Base-by-base conservation (phyloP, 495 filamentous ascomycete genomes). In the Xylaria cubensis region DNA sequence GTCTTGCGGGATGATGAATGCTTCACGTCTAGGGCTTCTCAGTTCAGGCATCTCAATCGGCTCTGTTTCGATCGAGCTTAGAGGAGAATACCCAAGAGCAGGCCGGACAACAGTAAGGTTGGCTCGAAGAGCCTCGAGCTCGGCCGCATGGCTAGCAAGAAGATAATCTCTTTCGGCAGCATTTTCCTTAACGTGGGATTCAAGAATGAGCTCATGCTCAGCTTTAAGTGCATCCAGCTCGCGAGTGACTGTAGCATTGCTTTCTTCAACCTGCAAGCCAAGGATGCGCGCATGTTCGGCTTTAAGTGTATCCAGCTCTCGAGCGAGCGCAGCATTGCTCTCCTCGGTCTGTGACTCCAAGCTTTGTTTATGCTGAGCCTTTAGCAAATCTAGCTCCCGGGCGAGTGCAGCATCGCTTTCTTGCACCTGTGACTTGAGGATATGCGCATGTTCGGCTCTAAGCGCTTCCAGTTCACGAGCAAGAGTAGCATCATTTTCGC, bases 21-120 rank as follows among this genome's bases (percentile, higher is more conserved):
- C 84, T 59, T 86, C 80, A 58, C 84, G 77, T 78, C 80, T 83
- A n/a, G 85, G 83, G 65, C 80, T 86, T 71, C 80, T 80, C 32
- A 80, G 75, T 41, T 74, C 76, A 19, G 58, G 70, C 12, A 63
- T 1, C 59, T 81, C 82, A 19, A 86, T 75, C 10, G 89, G 89
- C 70, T 85, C 83, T 13, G 85, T 90, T 10, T 85, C 77, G 55
- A 86, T 79, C 8, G 84, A 81, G 39, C 78, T 82, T 53, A 90
- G 79, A 8, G 82, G 72, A 24, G 90, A 88, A 46, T 90, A 76
- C 41, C 79, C 82, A 32, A 88, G 72, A 44, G 74, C 73, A 72
- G 64, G 74, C 42, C 67, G 65, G 7, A 19, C 21, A n/a, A 64
- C 48, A 29, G 71, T 61, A 15, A 78, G 66, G 21, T 74, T 76